Base-by-base conservation (phyloP, 495 filamentous ascomycete genomes). In the Lophiotrema nucula region DNA sequence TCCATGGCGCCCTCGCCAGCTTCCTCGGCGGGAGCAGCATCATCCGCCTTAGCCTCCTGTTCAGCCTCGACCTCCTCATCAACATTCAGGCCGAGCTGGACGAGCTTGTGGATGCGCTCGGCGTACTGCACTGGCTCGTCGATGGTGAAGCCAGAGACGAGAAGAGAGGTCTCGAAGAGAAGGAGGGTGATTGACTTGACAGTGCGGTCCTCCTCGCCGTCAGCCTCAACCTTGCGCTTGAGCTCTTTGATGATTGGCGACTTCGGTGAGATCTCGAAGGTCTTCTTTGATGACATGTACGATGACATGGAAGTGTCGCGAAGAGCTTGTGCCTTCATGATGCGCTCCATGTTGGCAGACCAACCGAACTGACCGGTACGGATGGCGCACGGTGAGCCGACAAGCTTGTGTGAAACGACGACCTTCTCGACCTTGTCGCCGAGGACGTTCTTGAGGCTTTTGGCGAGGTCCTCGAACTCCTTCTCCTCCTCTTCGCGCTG, bases 251-350 rank as follows among this genome's bases (percentile, higher is more conserved):
- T 86, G 80, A 98, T 98, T 60, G 90, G 70, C 60, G 89, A 95
- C 83, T 92, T 90, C 74, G 93, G 93, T n/a, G 92, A 96, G 77
- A 98, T 97, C 81, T 98, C 93, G 65, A 98, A 97, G 51, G 95
- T 98, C 88, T 98, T 98, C 91, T 98, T 98, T 70, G 92, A 97
- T 56, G 90, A 92, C 93, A 98, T 98, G 87, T 98, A 98, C 58
- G 89, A 95, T 79, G 81, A 87, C 93, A 98, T 98, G 65, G 91
- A 96, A 70, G 93, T 97, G 79, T 98, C 93, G 80, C 93, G 95
- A 67, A 98, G 90, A 74, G 93, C 93, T 82, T 98, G 93, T 27
- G 93, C 95, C 86, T 98, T 98, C 93, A 98, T 98, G 85, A 98
- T 98, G 81, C 93, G 95, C 86, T 98, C 93, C 93, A 98, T 98